Conservation (phyloP, 352 stramenopile genomes). For the Pythium angustatum region DNA sequence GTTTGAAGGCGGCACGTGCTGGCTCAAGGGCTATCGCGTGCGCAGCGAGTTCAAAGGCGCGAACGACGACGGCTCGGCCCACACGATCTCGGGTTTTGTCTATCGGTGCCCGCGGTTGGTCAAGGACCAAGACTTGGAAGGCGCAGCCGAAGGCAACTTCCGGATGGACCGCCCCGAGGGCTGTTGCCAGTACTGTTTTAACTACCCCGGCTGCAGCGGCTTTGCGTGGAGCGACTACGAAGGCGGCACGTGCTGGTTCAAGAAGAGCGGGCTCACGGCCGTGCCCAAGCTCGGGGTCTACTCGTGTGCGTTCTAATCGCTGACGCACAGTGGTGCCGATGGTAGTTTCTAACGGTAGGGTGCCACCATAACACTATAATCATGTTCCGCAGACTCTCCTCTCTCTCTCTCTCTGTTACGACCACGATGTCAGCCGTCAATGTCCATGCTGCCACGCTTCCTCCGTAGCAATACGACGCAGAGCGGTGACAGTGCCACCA, state of each 20-base stretch:
- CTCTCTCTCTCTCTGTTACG: no score
- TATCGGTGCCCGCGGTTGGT: not conserved
- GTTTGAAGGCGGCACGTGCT: constrained; percentile 52
- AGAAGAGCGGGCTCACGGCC: constrained; percentile 14
- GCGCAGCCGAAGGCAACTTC: not conserved
- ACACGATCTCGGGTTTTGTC: constrained; percentile 3
- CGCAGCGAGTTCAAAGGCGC: not conserved
- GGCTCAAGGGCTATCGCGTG: constrained; percentile 35
- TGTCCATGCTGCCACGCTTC: no score
- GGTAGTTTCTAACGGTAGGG: no score
- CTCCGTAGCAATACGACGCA: no score
- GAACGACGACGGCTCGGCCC: not conserved
- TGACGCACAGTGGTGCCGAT: no score
- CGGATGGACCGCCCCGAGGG: not conserved
- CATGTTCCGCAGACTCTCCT: no score
- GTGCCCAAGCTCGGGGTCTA: not conserved
- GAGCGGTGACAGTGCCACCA: no score
- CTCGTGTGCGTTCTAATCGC: no score
- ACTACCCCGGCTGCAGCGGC: not conserved
- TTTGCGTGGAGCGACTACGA: constrained; percentile 48
- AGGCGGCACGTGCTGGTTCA: constrained; percentile 54
- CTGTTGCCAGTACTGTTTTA: constrained; percentile 3
- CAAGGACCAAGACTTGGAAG: not conserved
- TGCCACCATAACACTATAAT: no score
- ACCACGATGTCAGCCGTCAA: no score